Conservation (phyloP, 768 basidiomycete genomes). For the Rickenella mellea region DNA sequence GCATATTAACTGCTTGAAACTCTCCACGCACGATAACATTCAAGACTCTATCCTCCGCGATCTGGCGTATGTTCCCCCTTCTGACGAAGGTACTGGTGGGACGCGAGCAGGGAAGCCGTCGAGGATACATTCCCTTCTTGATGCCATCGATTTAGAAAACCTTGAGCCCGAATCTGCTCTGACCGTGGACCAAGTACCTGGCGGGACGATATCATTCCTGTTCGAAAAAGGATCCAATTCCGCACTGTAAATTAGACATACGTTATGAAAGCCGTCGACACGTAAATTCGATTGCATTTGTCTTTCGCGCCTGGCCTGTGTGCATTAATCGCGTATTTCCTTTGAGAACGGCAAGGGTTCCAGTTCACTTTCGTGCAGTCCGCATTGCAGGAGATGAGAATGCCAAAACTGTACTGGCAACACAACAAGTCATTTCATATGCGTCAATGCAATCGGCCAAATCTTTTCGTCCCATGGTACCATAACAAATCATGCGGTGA, state of each 20-base stretch:
- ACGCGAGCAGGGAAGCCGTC: constrained; percentile 11
- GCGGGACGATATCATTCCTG: constrained; percentile 67
- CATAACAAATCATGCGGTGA: too few relatives aligned
- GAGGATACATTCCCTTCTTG: constrained; percentile 23
- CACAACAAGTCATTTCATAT: too few relatives aligned
- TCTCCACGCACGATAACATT: constrained; percentile 35
- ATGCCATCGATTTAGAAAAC: constrained; percentile 40
- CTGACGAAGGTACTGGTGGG: constrained; percentile 9
- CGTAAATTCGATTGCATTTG: too few relatives aligned
- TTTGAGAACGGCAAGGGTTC: too few relatives aligned
- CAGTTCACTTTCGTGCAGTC: too few relatives aligned
- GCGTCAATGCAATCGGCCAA: too few relatives aligned
- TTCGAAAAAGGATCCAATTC: constrained; percentile 51
- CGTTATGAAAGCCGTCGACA: too few relatives aligned
- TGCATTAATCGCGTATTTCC: too few relatives aligned
- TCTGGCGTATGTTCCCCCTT: constrained; percentile 25
- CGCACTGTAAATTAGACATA: constrained; percentile 2
- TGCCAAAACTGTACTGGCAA: too few relatives aligned
- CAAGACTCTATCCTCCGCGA: constrained; percentile 58
- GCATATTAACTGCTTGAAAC: constrained; percentile 66
- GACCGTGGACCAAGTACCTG: constrained; percentile 40
- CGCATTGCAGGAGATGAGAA: too few relatives aligned
- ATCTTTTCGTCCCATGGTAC: too few relatives aligned
- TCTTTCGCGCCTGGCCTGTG: too few relatives aligned
- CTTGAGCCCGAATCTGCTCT: constrained; percentile 28